A percentile compares a stretch with the other conserved stretches of the same genome.
Conservation (phyloP, 495 filamentous ascomycete genomes). For the Tetracladium setigerum region DNA sequence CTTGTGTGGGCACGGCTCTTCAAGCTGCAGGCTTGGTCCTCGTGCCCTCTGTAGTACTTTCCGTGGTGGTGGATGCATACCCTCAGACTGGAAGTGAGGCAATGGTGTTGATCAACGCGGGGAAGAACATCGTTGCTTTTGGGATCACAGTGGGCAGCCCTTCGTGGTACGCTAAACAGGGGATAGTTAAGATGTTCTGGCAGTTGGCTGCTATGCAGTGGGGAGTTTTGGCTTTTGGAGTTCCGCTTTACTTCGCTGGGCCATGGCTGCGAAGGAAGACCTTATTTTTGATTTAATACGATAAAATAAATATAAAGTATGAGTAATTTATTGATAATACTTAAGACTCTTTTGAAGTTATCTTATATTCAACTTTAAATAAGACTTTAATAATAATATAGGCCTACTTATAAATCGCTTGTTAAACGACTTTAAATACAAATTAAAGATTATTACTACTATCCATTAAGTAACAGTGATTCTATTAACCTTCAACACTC, state of each 20-base stretch:
- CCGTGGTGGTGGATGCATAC: conserved; percentile 46
- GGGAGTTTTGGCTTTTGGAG: conserved; percentile 25
- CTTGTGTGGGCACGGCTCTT: conserved; percentile 42
- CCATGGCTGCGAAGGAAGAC: conserved; percentile 25
- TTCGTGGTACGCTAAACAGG: conserved; percentile 26
- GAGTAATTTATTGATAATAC: too few relatives aligned
- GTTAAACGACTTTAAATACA: too few relatives aligned
- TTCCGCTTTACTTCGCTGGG: conserved; percentile 29
- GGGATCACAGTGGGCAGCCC: conserved; percentile 24
- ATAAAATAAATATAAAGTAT: too few relatives aligned
- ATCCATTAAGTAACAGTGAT: too few relatives aligned
- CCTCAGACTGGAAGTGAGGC: conserved; percentile 38
- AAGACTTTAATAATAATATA: too few relatives aligned
- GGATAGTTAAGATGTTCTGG: conserved; percentile 31
- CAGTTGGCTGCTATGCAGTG: conserved; percentile 33
- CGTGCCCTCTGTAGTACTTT: conserved; percentile 42
- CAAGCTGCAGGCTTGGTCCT: conserved; percentile 45
- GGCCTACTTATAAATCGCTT: too few relatives aligned
- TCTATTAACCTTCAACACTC: too few relatives aligned
- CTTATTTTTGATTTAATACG: neutral
- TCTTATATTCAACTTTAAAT: too few relatives aligned
- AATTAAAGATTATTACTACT: too few relatives aligned
- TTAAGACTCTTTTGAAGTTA: too few relatives aligned
- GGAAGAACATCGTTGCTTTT: conserved; percentile 35
- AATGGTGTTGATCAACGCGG: conserved; percentile 26